Evolutionary conservation across 1,139 yeast species (phyloP).

Genomic region (Protomyces inouyei): DNA sequence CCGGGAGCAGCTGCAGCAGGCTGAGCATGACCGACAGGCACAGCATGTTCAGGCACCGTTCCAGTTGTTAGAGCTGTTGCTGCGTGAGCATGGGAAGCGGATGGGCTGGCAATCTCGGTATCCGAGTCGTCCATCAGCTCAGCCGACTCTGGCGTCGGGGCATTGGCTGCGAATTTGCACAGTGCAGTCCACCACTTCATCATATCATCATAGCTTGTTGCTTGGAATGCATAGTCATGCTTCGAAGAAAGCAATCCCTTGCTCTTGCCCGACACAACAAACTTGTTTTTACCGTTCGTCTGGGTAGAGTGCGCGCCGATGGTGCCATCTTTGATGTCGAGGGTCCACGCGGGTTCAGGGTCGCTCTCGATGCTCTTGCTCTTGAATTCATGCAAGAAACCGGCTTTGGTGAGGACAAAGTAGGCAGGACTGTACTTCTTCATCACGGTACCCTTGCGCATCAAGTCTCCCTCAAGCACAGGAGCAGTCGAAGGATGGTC

Average conservation of each 20-base stretch:
- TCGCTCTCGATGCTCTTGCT: slow-evolving; percentile 44
- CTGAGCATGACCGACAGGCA: neutral
- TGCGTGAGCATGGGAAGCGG: neutral
- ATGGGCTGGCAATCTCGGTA: slow-evolving; percentile 9
- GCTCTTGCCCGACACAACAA: slow-evolving; percentile 45
- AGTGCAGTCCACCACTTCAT: slow-evolving; percentile 47
- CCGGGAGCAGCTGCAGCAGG: neutral
- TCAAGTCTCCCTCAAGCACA: slow-evolving; percentile 47
- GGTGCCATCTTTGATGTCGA: slow-evolving; percentile 48
- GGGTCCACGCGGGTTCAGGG: slow-evolving; percentile 45
- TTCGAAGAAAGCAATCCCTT: slow-evolving; percentile 37
- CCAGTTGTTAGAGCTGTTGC: neutral
- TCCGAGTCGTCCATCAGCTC: slow-evolving; percentile 14
- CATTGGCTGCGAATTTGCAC: slow-evolving; percentile 37
- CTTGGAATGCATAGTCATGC: slow-evolving; percentile 45
- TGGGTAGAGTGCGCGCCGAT: slow-evolving; percentile 42
- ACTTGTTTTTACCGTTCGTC: slow-evolving; percentile 43
- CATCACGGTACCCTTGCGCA: slow-evolving; percentile 42
- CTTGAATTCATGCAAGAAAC: slow-evolving; percentile 47
- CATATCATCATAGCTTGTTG: slow-evolving; percentile 47
- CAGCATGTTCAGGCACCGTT: neutral
- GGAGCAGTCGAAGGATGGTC: slow-evolving; percentile 45
- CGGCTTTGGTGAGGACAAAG: slow-evolving; percentile 47
- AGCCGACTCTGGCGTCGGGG: slow-evolving; percentile 6
- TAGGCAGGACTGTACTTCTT: slow-evolving; percentile 45